Conservation (phyloP, 495 filamentous ascomycete species). For the Pyronema domesticum region DNA sequence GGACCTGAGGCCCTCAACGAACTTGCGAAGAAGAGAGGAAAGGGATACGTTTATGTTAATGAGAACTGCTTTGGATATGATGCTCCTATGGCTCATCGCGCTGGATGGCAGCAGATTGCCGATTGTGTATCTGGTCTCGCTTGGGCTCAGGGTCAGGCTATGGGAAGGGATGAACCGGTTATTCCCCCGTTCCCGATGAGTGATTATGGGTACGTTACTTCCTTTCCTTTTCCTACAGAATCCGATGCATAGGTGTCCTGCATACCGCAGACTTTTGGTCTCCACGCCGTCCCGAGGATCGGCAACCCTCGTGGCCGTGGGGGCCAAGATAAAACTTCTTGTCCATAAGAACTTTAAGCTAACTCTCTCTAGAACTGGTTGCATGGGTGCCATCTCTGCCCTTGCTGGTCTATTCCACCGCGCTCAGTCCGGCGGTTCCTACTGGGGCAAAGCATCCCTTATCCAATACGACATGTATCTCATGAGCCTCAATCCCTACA, state of each 20-base stretch:
- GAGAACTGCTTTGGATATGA: slow-evolving; percentile 54
- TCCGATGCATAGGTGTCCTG: no score
- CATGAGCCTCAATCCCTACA: slow-evolving; percentile 43
- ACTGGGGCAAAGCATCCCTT: slow-evolving; percentile 43
- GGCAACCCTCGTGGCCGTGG: neutral
- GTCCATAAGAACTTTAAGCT: slow-evolving; percentile 1
- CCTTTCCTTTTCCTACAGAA: no score
- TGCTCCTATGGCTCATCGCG: slow-evolving; percentile 33
- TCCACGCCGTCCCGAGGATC: neutral
- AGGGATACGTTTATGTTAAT: slow-evolving; percentile 49
- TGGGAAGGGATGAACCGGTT: slow-evolving; percentile 52
- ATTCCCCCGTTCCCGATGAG: slow-evolving; percentile 68
- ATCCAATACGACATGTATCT: slow-evolving; percentile 56
- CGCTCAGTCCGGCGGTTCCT: slow-evolving; percentile 44
- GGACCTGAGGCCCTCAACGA: slow-evolving; percentile 27
- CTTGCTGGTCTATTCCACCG: slow-evolving; percentile 44
- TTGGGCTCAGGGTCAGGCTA: slow-evolving; percentile 56
- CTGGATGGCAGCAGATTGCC: slow-evolving; percentile 44
- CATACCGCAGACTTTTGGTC: neutral
- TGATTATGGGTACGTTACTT: slow-evolving; percentile 40
- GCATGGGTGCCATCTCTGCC: slow-evolving; percentile 47
- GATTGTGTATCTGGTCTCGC: slow-evolving; percentile 47
- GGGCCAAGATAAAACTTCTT: no score
- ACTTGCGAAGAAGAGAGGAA: slow-evolving; percentile 29
- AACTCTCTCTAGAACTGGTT: slow-evolving; percentile 28